phyloP scores from a whole-genome alignment of 805 yeast genomes.

The Maudiozyma saulgeensis region DNA sequence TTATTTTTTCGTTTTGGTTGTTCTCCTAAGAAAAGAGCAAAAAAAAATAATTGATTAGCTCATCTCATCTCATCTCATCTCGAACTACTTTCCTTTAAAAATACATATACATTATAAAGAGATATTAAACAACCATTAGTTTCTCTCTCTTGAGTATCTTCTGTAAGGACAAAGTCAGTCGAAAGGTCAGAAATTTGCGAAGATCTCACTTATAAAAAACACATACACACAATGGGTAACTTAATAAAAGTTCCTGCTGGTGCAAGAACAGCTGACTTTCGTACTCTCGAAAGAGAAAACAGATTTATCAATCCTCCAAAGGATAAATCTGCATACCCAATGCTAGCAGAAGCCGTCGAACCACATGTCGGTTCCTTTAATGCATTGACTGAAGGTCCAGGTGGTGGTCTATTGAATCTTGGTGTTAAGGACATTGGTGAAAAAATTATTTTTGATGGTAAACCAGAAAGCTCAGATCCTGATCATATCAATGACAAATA shows the following conservation, averaged over 20 bases:
- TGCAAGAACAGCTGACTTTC: conserved; percentile 36
- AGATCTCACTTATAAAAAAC: background rate
- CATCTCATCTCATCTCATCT: background rate
- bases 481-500: conserved; percentile 39
- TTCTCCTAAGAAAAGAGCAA: background rate
- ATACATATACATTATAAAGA: background rate
- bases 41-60: background rate
- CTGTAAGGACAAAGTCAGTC: no score
- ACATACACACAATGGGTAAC: conserved; percentile 20
- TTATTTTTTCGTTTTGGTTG: background rate
- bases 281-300: conserved; percentile 78
- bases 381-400: conserved; percentile 83
- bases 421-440: conserved; percentile 85
- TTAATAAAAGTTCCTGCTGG: conserved; percentile 20
- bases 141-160: background rate
- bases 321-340: conserved; percentile 73
- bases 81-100: background rate
- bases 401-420: conserved; percentile 73
- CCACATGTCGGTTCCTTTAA: conserved; percentile 96
- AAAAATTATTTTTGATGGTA: conserved; percentile 74
- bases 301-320: conserved; percentile 84
- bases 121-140: background rate
- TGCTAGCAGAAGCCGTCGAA: conserved; percentile 77
- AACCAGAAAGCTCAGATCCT: conserved; percentile 8
- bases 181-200: background rate